A percentile compares a stretch with the other conserved stretches of the same genome.
These are phyloP conservation scores for Umbelopsis isabellina DNA, from an alignment of 192 early-diverging fungal genomes.

Conservation along the genomic window DNA sequence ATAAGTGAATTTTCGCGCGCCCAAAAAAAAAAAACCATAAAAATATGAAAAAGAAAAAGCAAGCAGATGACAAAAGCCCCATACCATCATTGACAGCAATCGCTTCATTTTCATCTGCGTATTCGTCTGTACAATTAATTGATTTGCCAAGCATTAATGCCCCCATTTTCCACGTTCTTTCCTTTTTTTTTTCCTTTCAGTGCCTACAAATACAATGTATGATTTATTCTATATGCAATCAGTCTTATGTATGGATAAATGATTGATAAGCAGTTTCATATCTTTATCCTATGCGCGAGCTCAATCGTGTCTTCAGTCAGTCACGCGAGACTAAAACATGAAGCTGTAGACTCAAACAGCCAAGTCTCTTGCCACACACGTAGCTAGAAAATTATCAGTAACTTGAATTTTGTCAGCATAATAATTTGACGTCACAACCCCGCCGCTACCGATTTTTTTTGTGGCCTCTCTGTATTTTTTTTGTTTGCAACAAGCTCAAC, in stretches of 20 bases:
- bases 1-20: background rate
- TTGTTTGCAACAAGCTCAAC: conserved; percentile 23
- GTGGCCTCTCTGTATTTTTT: background rate
- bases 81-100: conserved; percentile 3
- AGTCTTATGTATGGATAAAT: too few species aligned
- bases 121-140: conserved; percentile 13
- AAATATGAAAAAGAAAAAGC: background rate
- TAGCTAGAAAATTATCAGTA: too few species aligned
- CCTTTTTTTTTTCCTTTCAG: background rate
- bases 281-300: too few species aligned
- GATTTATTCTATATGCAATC: conserved; percentile 3
- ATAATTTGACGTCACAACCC: too few species aligned
- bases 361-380: too few species aligned
- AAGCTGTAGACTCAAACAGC: too few species aligned
- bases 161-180: background rate
- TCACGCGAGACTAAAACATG: too few species aligned
- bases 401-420: too few species aligned
- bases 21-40: background rate
- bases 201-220: conserved; percentile 16
- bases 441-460: conserved; percentile 8
- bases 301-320: too few species aligned
- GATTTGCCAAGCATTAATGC: conserved; percentile 16
- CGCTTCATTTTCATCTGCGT: conserved; percentile 9
- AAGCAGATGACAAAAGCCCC: background rate
- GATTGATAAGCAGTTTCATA: too few species aligned